Percentiles rank a stretch among this genome's conserved stretches.
phyloP scores from a whole-genome alignment of 2,329 filamentous ascomycete species.

The Aspergillus fructus region DNA sequence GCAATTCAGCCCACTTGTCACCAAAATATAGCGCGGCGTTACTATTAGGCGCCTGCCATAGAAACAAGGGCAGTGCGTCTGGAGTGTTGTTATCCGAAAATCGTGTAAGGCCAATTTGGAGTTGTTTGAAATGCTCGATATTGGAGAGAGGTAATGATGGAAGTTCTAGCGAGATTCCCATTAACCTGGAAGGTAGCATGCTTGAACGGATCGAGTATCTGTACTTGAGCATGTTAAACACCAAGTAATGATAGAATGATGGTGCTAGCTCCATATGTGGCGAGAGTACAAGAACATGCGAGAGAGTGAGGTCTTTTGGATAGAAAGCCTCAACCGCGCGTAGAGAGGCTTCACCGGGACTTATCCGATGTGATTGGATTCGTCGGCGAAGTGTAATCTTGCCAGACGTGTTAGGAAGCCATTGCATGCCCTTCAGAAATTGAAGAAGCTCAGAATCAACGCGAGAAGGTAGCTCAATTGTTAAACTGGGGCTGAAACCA shows the following conservation, averaged over 20 bases:
- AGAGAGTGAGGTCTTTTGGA: constrained; percentile 62
- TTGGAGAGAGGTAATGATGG: constrained; percentile 61
- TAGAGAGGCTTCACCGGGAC: constrained; percentile 68
- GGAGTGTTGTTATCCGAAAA: constrained; percentile 18
- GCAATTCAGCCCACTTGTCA: constrained; percentile 81
- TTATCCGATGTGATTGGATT: constrained; percentile 60
- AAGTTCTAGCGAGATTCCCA: constrained; percentile 78
- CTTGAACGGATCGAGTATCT: constrained; percentile 61
- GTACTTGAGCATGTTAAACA: constrained; percentile 75
- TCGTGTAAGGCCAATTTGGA: constrained; percentile 27
- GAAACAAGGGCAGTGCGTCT: constrained; percentile 58
- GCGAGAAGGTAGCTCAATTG: constrained; percentile 74
- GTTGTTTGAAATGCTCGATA: constrained; percentile 53
- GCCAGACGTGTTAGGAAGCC: constrained; percentile 58
- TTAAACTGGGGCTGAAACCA: constrained; percentile 70
- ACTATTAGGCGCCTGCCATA: constrained; percentile 83
- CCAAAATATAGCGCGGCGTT: constrained; percentile 82
- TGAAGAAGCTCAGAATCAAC: constrained; percentile 64
- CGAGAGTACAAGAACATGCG: constrained; percentile 82
- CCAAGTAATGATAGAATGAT: constrained; percentile 82
- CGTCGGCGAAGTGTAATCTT: constrained; percentile 71
- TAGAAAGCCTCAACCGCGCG: constrained; percentile 87
- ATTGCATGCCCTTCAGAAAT: constrained; percentile 65
- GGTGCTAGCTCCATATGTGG: constrained; percentile 76
- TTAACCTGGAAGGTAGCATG: constrained; percentile 54